Conservation (phyloP, 352 stramenopile species). For the Pythium volutum region DNA sequence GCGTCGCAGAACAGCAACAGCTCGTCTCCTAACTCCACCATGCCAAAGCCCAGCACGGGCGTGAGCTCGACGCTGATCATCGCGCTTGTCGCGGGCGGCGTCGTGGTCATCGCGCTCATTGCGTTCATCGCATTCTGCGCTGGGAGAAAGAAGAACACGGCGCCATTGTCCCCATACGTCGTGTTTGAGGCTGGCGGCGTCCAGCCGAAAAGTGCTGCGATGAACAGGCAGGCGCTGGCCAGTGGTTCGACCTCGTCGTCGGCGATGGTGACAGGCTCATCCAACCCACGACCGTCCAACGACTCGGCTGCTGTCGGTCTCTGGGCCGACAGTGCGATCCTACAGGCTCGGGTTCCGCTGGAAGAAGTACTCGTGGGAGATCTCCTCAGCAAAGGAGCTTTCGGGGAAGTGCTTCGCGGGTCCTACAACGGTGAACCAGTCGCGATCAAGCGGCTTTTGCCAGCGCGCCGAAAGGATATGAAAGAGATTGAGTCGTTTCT, state of each 20-base stretch:
- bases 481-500: constrained; percentile 37
- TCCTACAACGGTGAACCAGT: constrained; percentile 30
- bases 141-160: background rate
- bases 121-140: constrained; percentile 1
- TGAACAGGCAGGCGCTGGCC: no score
- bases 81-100: background rate
- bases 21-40: background rate
- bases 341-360: constrained; percentile 6
- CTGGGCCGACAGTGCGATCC: background rate
- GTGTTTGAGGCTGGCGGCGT: no score
- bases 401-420: constrained; percentile 39
- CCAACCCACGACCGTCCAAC: no score
- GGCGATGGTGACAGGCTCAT: no score
- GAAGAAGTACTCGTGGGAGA: constrained; percentile 4
- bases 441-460: constrained; percentile 43
- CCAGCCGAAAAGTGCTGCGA: no score
- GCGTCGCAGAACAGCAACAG: background rate
- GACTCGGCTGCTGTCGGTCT: background rate
- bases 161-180: no score
- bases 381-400: constrained; percentile 37
- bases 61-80: background rate
- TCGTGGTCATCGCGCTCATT: background rate
- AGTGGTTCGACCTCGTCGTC: background rate
- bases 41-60: background rate
- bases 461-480: constrained; percentile 24